phyloP scores from a whole-genome alignment of 768 basidiomycete species.

The Macrolepiota fuliginosa region DNA sequence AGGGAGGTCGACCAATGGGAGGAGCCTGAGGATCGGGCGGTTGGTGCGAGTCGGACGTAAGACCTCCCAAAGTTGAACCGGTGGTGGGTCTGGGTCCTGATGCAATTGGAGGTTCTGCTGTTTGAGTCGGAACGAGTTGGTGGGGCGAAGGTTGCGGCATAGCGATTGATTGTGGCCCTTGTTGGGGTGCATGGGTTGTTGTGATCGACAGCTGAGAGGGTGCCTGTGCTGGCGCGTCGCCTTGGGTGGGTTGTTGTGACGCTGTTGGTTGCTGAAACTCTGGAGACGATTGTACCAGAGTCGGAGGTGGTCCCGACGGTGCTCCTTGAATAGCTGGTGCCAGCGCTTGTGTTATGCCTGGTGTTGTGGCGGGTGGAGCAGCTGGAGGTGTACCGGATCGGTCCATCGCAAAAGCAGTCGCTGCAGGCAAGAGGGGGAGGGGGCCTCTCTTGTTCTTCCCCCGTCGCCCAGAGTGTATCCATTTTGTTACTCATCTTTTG shows the following conservation, averaged over 20 bases:
- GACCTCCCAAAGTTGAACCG: neutral
- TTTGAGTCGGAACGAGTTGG: neutral
- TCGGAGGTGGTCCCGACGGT: neutral
- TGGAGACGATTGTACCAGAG: neutral
- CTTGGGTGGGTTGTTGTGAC: neutral
- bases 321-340: neutral
- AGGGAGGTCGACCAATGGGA: neutral
- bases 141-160: neutral
- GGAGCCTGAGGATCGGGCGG: neutral
- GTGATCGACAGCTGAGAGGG: neutral
- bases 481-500: neutral
- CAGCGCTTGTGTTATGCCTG: neutral
- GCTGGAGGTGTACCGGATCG: neutral
- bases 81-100: neutral
- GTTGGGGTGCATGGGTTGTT: neutral
- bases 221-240: neutral
- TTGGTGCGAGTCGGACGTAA: neutral
- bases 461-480: neutral
- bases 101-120: neutral
- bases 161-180: neutral
- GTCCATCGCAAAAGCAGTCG: neutral
- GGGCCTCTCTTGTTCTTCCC: neutral
- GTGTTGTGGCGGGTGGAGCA: neutral
- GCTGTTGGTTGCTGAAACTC: neutral
- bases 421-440: neutral